phyloP scores from a whole-genome alignment of 805 yeast genomes.

The Candida pseudofarinosa region DNA sequence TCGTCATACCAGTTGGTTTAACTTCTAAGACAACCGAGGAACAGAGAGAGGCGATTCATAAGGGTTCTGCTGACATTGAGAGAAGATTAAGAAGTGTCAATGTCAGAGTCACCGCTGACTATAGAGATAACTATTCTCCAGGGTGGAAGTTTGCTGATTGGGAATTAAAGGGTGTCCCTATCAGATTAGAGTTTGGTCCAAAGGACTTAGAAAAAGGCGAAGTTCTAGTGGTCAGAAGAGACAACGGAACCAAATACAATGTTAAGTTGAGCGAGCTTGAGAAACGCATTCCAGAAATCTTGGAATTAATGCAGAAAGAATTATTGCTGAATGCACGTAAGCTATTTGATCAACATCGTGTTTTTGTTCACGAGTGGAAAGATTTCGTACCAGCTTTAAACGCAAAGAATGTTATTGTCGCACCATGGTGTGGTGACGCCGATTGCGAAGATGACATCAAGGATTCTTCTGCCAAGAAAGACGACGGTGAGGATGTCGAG shows the following conservation, averaged over 20 bases:
- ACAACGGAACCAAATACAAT: constrained; percentile 69
- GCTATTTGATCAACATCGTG: constrained; percentile 79
- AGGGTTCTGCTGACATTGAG: constrained; percentile 71
- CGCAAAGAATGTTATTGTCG: constrained; percentile 80
- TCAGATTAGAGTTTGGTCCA: constrained; percentile 95
- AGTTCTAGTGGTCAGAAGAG: constrained; percentile 90
- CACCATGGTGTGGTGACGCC: constrained; percentile 96
- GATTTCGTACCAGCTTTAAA: constrained; percentile 92
- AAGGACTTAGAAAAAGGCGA: constrained; percentile 79
- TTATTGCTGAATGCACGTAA: constrained; percentile 76
- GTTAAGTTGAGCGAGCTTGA: constrained; percentile 66
- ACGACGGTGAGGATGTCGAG: constrained; percentile 78
- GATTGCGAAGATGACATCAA: constrained; percentile 98
- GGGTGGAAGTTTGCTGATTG: constrained; percentile 99
- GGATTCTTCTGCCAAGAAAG: constrained; percentile 78
- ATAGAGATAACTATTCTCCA: constrained; percentile 91
- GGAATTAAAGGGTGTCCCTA: constrained; percentile 93
- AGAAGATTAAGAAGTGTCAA: constrained; percentile 53
- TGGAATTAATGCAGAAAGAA: constrained; percentile 77
- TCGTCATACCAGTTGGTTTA: constrained; percentile 91
- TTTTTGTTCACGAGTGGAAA: constrained; percentile 76
- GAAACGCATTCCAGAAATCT: constrained; percentile 62
- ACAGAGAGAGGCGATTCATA: constrained; percentile 62
- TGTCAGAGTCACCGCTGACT: constrained; percentile 78
- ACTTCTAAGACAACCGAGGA: constrained; percentile 82